Evolutionary conservation across 441 rosid genomes (phyloP).

Genomic region (Theobroma grandiflorum): DNA sequence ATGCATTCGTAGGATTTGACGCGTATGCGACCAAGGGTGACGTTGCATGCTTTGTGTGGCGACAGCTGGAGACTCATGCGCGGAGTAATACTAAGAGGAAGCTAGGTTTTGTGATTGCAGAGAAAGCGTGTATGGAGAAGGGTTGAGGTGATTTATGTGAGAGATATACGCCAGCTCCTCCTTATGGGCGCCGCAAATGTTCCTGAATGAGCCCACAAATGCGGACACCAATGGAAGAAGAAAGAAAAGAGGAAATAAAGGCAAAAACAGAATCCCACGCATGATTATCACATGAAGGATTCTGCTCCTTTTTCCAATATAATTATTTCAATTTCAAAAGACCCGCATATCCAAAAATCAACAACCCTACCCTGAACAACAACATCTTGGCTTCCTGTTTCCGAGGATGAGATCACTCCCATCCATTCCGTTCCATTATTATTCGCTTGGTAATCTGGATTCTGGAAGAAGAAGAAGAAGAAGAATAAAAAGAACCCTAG

Average conservation of each 20-base stretch:
- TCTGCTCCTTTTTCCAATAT: neutral
- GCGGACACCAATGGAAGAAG: neutral
- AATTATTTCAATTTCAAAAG: constrained; percentile 17
- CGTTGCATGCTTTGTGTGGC: constrained; percentile 23
- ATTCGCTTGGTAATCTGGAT: constrained; percentile 3
- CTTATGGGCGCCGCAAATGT: constrained; percentile 41
- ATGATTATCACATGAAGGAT: constrained; percentile 29
- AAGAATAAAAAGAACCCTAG: neutral
- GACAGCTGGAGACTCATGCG: constrained; percentile 34
- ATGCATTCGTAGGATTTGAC: constrained; percentile 10
- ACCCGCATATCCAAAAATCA: constrained; percentile 26
- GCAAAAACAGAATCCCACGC: constrained; percentile 14
- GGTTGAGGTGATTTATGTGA: constrained; percentile 9
- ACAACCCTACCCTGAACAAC: neutral
- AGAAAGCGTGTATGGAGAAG: constrained; percentile 39
- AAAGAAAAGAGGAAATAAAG: neutral
- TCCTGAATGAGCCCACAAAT: constrained; percentile 20
- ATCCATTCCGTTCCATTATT: neutral
- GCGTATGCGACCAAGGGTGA: constrained; percentile 11
- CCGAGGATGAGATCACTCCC: constrained; percentile 25
- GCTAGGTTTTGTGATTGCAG: constrained; percentile 12
- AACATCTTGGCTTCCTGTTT: neutral
- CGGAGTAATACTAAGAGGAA: neutral
- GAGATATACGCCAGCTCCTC: neutral
- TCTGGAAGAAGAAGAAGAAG: neutral